These are phyloP conservation scores for Nemophila menziesii DNA, from an alignment of 257 asterid genomes.

Conservation along the genomic window DNA sequence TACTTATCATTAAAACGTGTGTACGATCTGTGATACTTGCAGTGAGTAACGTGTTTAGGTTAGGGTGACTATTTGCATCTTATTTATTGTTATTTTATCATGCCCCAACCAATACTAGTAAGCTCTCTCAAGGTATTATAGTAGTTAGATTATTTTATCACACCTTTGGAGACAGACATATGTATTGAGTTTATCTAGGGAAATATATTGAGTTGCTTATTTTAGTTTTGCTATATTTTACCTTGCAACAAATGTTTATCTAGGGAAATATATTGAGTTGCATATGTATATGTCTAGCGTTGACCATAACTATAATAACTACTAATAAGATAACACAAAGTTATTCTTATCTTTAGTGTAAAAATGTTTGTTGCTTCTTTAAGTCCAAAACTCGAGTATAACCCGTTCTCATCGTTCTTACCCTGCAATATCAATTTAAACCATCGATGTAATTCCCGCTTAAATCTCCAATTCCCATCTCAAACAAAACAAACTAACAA, in stretches of 20 bases:
- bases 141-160: no score
- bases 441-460: constrained; percentile 12
- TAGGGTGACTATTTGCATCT: no score
- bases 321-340: neutral
- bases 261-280: neutral
- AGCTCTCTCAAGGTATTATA: no score
- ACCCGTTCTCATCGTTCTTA: constrained; percentile 19
- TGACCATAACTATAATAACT: neutral
- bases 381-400: constrained; percentile 10
- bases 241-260: neutral
- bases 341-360: neutral
- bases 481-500: constrained; percentile 10
- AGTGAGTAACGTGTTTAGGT: no score
- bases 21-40: no score
- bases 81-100: no score
- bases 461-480: constrained; percentile 12
- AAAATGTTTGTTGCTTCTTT: constrained; percentile 26
- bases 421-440: constrained; percentile 9
- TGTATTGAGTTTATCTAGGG: no score
- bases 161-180: no score
- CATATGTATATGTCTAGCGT: neutral
- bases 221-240: no score
- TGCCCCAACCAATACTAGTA: no score
- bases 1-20: no score
- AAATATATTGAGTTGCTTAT: no score